A percentile compares a stretch with the other conserved stretches of the same genome.
Evolutionary conservation across 2,329 filamentous ascomycete genomes (phyloP).

Genomic region (Cytospora paraplurivora): DNA sequence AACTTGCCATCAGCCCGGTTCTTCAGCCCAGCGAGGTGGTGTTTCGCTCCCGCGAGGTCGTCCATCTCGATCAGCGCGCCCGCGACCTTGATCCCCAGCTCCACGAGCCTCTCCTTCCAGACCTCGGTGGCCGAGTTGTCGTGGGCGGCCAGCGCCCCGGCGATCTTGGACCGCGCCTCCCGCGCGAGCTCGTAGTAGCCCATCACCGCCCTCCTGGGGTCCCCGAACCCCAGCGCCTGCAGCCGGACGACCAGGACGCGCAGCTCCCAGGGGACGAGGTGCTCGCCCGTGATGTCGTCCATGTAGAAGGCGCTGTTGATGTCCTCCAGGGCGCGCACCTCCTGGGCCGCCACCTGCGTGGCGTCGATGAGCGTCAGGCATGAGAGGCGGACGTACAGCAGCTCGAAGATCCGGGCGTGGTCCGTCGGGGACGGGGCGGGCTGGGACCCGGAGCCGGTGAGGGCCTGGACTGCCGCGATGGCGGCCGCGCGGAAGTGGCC

Average conservation of each 20-base stretch:
- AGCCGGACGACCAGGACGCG: conserved; percentile 81
- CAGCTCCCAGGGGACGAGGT: conserved; percentile 85
- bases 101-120: conserved; percentile 73
- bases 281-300: conserved; percentile 55
- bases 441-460: conserved; percentile 52
- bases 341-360: conserved; percentile 67
- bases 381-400: conserved; percentile 80
- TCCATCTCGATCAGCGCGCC: conserved; percentile 81
- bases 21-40: conserved; percentile 67
- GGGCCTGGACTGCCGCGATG: conserved; percentile 63
- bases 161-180: conserved; percentile 68
- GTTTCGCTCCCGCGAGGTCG: conserved; percentile 76
- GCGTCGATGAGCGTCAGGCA: conserved; percentile 80
- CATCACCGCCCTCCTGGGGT: conserved; percentile 82
- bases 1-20: conserved; percentile 44
- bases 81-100: conserved; percentile 71
- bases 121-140: conserved; percentile 59
- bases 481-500: conserved; percentile 84
- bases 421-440: conserved; percentile 54
- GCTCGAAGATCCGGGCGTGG: conserved; percentile 67
- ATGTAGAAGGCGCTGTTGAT: conserved; percentile 60
- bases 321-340: conserved; percentile 65
- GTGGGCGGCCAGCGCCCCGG: conserved; percentile 46
- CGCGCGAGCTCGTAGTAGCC: conserved; percentile 85
- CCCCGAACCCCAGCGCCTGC: conserved; percentile 82